phyloP scores from a whole-genome alignment of 208 protist species.

The Trichomonas gallinae region DNA sequence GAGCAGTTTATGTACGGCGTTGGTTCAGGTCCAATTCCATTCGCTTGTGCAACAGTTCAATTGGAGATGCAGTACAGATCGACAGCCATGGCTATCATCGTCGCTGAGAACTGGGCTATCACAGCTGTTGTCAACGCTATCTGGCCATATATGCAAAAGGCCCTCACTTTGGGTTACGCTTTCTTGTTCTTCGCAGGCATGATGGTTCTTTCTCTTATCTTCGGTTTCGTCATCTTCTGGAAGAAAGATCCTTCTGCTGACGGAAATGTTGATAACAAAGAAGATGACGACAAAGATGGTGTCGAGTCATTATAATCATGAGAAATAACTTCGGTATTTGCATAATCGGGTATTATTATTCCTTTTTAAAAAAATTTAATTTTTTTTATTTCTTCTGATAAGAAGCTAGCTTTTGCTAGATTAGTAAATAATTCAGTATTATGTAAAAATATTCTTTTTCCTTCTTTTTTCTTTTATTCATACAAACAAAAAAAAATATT shows the following conservation, averaged over 20 bases:
- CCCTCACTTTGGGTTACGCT: background rate
- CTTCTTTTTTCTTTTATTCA: too few species aligned
- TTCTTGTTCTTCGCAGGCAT: background rate
- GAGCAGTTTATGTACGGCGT: background rate
- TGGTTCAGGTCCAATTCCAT: constrained; percentile 7
- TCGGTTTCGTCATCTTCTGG: background rate
- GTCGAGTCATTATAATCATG: too few species aligned
- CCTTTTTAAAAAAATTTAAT: too few species aligned
- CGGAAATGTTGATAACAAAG: background rate
- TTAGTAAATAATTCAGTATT: too few species aligned
- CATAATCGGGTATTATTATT: too few species aligned
- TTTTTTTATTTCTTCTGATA: too few species aligned
- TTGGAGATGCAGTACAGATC: background rate
- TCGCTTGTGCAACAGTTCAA: background rate
- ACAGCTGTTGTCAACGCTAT: background rate
- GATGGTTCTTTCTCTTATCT: background rate
- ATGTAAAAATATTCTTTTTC: too few species aligned
- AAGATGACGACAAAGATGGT: background rate
- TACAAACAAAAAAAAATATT: background rate
- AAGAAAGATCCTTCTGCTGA: background rate
- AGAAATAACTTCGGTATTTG: too few species aligned
- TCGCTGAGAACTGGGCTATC: background rate
- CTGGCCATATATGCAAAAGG: background rate
- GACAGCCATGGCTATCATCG: background rate
- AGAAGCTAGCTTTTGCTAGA: too few species aligned